A percentile compares a stretch with the other conserved stretches of the same genome.
These are phyloP conservation scores for Pyricularia grisea DNA, from an alignment of 2,329 filamentous ascomycete genomes.

Conservation along the genomic window DNA sequence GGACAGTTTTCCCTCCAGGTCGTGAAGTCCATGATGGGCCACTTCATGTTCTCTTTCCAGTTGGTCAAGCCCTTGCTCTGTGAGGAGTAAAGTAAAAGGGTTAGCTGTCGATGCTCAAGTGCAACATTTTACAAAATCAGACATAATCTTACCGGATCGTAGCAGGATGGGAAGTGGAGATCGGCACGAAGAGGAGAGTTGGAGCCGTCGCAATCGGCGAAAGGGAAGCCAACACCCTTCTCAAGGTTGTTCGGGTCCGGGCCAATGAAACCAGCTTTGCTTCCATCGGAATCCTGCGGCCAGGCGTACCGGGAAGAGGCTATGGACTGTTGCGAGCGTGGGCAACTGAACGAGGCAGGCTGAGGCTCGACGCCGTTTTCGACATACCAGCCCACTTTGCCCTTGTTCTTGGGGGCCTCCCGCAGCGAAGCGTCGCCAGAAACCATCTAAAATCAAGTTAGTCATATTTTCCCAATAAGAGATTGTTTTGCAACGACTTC, in stretches of 20 bases:
- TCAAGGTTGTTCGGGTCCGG: conserved; percentile 41
- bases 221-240: conserved; percentile 57
- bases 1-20: conserved; percentile 39
- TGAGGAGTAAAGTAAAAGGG: not conserved
- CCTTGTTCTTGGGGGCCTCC: conserved; percentile 32
- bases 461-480: no score
- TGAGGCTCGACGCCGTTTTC: conserved; percentile 26
- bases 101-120: not conserved
- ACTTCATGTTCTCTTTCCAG: conserved; percentile 57
- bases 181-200: conserved; percentile 55
- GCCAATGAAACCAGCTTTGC: conserved; percentile 13
- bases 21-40: conserved; percentile 35
- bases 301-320: conserved; percentile 32
- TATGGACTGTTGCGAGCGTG: conserved; percentile 35
- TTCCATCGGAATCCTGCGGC: conserved; percentile 43
- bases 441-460: conserved; percentile 39
- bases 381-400: conserved; percentile 26
- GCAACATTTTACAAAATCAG: not conserved
- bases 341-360: conserved; percentile 51
- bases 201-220: conserved; percentile 55
- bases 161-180: conserved; percentile 66
- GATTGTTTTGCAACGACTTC: not conserved
- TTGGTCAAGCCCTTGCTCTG: conserved; percentile 41
- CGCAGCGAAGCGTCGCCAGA: conserved; percentile 53
- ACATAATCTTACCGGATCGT: conserved; percentile 42